Base-by-base conservation (phyloP, 805 yeast genomes). In the Cyberlindnera suaveolens region DNA sequence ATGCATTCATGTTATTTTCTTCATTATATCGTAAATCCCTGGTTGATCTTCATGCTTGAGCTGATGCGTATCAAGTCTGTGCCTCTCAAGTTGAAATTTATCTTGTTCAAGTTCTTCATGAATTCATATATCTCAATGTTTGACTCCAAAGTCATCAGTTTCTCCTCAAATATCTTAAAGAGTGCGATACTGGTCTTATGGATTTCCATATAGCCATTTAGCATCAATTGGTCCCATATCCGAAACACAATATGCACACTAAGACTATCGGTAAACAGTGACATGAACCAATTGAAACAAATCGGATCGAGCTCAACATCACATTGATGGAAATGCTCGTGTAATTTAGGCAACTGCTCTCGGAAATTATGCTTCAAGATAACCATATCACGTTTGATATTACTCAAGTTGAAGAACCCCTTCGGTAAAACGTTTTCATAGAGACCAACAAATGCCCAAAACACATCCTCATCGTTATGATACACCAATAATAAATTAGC, bases 271-370 rank as follows among this genome's bases (percentile, higher is more conserved):
- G 77, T 71, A 53, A 76, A 78, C 27, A 78, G 57, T 9, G 78
- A 66, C 14, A 77, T 62, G 64, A 79, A 76, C 83, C 83, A 77
- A 45, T 74, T 73, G 52, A 75, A 67, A 11, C 79, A 68, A 19
- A 77, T 66, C 15, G 74, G 66, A 36, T 74, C 78, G 3, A 73
- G 49, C 40, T 76, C 76, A 30, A 78, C 67, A 3, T 62, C 63
- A 5, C 65, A 48, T 0, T 38, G 41, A 3, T 39, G 18, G 26
- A 70, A 63, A 44, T 75, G 78, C 5, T 45, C 51, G 39, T 54
- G 46, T 13, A 78, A 53, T 31, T 59, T 53, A 0, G 81, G 79
- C 34, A 74, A 42, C 10, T 61, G 51, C 26, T 56, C 60, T n/a
- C 54, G 51, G 43, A 77, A 60, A 38, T 60, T 64, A 2, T 50